These are phyloP conservation scores for Phialemonium atrogriseum DNA, from an alignment of 2,329 filamentous ascomycete species.

Conservation along the genomic window DNA sequence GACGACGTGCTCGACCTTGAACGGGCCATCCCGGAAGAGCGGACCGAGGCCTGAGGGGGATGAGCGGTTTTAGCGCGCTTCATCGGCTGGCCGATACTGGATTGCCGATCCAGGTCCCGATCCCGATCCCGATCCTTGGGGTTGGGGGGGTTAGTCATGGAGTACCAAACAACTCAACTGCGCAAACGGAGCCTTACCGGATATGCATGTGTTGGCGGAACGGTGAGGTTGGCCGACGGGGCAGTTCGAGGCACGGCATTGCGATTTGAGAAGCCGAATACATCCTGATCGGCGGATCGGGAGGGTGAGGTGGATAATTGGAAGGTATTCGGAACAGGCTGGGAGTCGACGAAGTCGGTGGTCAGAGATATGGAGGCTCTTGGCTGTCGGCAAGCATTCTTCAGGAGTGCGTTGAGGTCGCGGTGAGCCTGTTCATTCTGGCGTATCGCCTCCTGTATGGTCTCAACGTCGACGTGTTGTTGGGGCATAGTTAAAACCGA, in stretches of 20 bases:
- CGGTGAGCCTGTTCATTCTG: too few relatives aligned
- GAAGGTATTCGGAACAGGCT: conserved; percentile 17
- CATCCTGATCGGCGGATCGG: conserved; percentile 15
- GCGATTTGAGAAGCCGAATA: conserved; percentile 19
- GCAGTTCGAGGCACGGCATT: conserved; percentile 19
- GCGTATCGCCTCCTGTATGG: too few relatives aligned
- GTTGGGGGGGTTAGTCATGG: too few relatives aligned
- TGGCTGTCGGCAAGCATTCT: conserved; percentile 8
- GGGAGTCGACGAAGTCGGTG: neutral
- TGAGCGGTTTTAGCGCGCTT: conserved; percentile 21
- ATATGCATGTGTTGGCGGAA: conserved; percentile 4
- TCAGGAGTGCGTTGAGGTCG: conserved; percentile 5
- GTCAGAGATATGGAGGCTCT: neutral
- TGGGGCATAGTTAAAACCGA: too few relatives aligned
- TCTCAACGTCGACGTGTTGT: too few relatives aligned
- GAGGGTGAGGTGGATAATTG: conserved; percentile 15
- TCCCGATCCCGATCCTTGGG: too few relatives aligned
- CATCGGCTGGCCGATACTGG: conserved; percentile 19
- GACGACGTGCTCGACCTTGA: conserved; percentile 33
- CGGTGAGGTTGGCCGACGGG: conserved; percentile 14
- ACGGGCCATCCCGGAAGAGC: conserved; percentile 34
- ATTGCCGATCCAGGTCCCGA: too few relatives aligned
- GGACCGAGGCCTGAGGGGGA: conserved; percentile 20
- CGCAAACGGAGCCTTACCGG: neutral
- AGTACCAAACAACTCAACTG: neutral